Evolutionary conservation across 1,284 basidiomycete genomes (phyloP), one percentile per base, ranked within the genome.

Genomic region (Gomphus sp.): DNA sequence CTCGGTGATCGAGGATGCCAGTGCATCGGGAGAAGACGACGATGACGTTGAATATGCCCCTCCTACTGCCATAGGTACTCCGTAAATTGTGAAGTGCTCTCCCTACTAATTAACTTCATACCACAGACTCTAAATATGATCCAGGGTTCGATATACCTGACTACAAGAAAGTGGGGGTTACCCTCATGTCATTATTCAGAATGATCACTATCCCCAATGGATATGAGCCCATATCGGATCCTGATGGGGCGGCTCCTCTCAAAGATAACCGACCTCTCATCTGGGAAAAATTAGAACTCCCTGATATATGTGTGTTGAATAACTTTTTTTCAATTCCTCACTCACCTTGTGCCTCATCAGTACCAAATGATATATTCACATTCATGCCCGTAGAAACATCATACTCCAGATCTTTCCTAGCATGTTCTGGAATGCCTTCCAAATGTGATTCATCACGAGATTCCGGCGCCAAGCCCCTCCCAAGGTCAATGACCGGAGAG

Each of bases 21-120:
- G 70, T 49, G 62, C 67, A 18, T 74, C 80, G 50, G 63, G 64
- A 33, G 63, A 64, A 22, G 81, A 82, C 61, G 74, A 76, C 56
- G 85, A 84, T 63, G 88, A 90, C 67, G 76, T 90, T 43, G 89
- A 91, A 68, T 90, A 89, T 66, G 84, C 86, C 80, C 78, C 88
- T 34, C 88, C 88, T 6, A 86, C 83, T 63, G 80, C 79, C 8
- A 71, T 80, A 18, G 79, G 87, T 88, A 63, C 62, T 25, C 80
- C 18, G 41, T 52, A 44, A 59, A 44, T 14, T 31, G 33, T 43
- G 43, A 11, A 12, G 14, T 47, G 9, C 16, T 8, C 2, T n/a
- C 44, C 44, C 14, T 50, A 16, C 16, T 33, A 33, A 33, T n/a
- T 16, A 8, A 33, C 41, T n/a, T 34, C 14, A 50, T 8, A 33